phyloP scores from a whole-genome alignment of 768 basidiomycete species.

The Amanita muscaria region DNA sequence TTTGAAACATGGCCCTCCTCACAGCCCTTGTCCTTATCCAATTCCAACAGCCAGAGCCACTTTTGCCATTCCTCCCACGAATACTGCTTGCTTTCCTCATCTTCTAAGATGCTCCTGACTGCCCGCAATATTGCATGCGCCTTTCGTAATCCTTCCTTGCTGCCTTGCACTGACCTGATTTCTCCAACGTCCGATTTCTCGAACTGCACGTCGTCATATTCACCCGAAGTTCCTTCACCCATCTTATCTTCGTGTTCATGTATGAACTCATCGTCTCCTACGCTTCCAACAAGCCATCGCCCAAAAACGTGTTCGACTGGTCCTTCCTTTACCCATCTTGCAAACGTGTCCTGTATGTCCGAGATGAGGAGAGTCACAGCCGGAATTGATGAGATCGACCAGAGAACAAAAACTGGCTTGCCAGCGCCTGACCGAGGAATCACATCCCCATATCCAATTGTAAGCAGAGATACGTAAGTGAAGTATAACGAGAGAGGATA shows the following conservation, averaged over 20 bases:
- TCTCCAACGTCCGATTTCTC: too few species aligned
- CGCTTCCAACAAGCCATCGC: neutral
- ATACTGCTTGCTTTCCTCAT: constrained; percentile 23
- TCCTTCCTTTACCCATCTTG: constrained; percentile 25
- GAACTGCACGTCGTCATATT: neutral
- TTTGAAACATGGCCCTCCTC: constrained; percentile 6
- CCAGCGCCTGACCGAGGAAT: constrained; percentile 26
- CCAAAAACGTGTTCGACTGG: constrained; percentile 20
- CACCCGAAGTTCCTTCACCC: neutral
- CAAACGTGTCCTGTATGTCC: constrained; percentile 41
- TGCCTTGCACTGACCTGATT: neutral
- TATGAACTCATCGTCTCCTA: constrained; percentile 17
- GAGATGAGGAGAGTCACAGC: constrained; percentile 35
- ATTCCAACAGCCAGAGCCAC: constrained; percentile 24
- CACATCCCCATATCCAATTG: constrained; percentile 35
- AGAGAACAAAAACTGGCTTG: constrained; percentile 34
- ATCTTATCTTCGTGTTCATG: constrained; percentile 12
- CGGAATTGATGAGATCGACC: constrained; percentile 32
- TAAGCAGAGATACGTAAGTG: constrained; percentile 30
- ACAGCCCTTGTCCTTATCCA: constrained; percentile 10
- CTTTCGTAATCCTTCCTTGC: neutral
- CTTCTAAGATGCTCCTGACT: constrained; percentile 21
- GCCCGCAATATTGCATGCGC: constrained; percentile 23
- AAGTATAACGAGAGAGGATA: constrained; percentile 32
- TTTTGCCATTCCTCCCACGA: constrained; percentile 29